phyloP scores from a whole-genome alignment of 2,329 filamentous ascomycete species.

The Spiromastix sp. region DNA sequence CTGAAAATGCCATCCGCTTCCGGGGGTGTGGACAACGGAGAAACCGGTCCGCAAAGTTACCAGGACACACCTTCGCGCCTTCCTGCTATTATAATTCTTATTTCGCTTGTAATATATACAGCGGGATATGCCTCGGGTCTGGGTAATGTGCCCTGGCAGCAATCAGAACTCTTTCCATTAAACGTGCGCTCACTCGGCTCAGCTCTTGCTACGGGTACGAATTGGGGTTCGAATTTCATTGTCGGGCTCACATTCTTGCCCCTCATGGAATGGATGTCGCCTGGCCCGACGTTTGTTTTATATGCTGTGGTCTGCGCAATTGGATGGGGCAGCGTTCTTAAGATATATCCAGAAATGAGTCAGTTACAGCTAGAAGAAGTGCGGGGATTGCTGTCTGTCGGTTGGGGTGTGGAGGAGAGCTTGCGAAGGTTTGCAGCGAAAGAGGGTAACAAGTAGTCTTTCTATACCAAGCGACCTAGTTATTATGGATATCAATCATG shows the following conservation, averaged over 20 bases:
- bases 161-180: conserved; percentile 77
- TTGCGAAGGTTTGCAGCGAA: conserved; percentile 16
- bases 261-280: conserved; percentile 66
- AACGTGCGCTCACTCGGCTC: conserved; percentile 53
- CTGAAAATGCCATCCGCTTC: conserved; percentile 38
- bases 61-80: conserved; percentile 25
- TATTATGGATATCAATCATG: too few relatives aligned
- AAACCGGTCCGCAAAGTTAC: conserved; percentile 12
- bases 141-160: conserved; percentile 93
- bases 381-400: conserved; percentile 56
- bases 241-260: conserved; percentile 81
- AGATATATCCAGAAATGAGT: conserved; percentile 77
- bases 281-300: conserved; percentile 67
- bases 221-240: conserved; percentile 79
- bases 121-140: conserved; percentile 77
- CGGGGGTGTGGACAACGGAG: conserved; percentile 15
- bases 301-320: conserved; percentile 60
- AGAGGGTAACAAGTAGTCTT: background rate
- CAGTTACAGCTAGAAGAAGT: conserved; percentile 75
- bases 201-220: conserved; percentile 59
- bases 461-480: too few relatives aligned
- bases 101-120: conserved; percentile 73
- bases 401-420: conserved; percentile 57
- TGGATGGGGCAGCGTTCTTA: conserved; percentile 60
- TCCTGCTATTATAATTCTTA: conserved; percentile 50